Percentiles rank a stretch among this genome's conserved stretches.
phyloP scores from a whole-genome alignment of 1,139 yeast species.

The Arxiozyma telluris region DNA sequence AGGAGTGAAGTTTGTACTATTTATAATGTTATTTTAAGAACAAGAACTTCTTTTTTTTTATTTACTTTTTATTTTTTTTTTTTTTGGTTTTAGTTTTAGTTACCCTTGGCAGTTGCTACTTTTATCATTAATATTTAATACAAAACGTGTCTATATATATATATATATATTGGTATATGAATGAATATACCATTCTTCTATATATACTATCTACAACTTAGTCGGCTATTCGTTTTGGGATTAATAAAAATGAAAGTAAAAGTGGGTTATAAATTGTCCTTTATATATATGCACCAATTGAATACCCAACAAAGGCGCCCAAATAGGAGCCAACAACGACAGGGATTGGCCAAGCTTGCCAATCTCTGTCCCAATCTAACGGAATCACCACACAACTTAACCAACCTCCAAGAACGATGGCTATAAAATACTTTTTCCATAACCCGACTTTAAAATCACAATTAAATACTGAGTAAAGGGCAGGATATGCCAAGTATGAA shows the following conservation, averaged over 20 bases:
- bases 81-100: too few species aligned
- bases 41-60: too few species aligned
- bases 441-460: constrained; percentile 47
- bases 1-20: constrained; percentile 1
- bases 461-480: constrained; percentile 55
- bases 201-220: not conserved
- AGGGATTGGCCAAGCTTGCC: constrained; percentile 98
- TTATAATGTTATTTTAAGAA: too few species aligned
- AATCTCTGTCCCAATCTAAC: constrained; percentile 93
- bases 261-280: not conserved
- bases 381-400: constrained; percentile 90
- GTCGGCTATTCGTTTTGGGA: not conserved
- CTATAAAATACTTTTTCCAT: constrained; percentile 37
- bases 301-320: constrained; percentile 58
- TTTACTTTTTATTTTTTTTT: too few species aligned
- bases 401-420: constrained; percentile 75
- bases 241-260: too few species aligned
- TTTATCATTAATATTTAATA: too few species aligned
- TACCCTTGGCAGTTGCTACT: too few species aligned
- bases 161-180: not conserved
- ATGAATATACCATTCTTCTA: not conserved
- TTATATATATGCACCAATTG: constrained; percentile 27
- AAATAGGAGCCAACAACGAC: constrained; percentile 68
- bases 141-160: not conserved
- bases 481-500: constrained; percentile 44